A percentile compares a stretch with the other conserved stretches of the same genome.
These are phyloP conservation scores for Coffea humblotiana DNA, from an alignment of 305 asterid species.

Conservation along the genomic window DNA sequence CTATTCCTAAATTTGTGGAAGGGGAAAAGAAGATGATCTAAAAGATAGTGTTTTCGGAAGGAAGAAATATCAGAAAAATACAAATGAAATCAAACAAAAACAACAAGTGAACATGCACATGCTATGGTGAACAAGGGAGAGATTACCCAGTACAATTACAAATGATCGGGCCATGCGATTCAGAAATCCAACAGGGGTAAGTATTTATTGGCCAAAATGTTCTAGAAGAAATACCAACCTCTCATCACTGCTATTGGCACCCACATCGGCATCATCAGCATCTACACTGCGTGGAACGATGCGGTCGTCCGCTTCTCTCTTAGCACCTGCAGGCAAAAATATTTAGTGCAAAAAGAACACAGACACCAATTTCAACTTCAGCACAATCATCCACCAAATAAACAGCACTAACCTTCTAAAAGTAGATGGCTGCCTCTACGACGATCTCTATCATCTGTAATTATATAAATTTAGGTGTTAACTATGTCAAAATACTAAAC, in stretches of 20 bases:
- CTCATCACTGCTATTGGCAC: constrained; percentile 55
- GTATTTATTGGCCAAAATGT: background rate
- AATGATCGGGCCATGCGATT: background rate
- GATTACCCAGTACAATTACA: too few species aligned
- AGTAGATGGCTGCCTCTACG: constrained; percentile 66
- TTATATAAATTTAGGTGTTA: background rate
- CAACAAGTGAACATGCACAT: background rate
- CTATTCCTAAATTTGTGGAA: background rate
- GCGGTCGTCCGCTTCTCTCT: constrained; percentile 75
- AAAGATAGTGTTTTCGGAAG: background rate
- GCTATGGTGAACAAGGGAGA: background rate
- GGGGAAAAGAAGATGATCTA: too few species aligned
- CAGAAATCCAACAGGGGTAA: background rate
- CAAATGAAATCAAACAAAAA: background rate
- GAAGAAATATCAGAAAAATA: background rate
- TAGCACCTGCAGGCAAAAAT: constrained; percentile 48
- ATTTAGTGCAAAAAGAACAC: background rate
- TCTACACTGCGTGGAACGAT: constrained; percentile 71
- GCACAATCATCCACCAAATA: background rate
- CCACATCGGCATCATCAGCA: constrained; percentile 84
- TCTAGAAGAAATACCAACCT: constrained; percentile 18
- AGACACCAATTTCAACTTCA: background rate
- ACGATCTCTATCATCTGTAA: constrained; percentile 48
- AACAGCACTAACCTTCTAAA: constrained; percentile 65
- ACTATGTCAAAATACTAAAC: background rate